A percentile compares a stretch with the other conserved stretches of the same genome.
Conservation (phyloP, 2,329 filamentous ascomycete genomes). For the Orbilia quercus region DNA sequence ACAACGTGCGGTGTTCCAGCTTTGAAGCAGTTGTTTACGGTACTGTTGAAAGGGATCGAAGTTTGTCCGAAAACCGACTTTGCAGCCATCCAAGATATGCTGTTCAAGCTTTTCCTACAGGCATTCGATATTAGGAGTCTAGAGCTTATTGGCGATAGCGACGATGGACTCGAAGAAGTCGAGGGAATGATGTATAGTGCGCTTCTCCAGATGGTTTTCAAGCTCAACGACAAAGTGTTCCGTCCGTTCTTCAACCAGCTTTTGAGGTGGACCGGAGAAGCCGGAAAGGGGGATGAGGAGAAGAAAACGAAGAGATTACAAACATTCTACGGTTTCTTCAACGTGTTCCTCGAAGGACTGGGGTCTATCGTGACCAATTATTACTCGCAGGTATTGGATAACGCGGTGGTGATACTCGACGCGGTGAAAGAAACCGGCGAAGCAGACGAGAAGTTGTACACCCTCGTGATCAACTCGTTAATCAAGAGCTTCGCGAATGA, state of each 20-base stretch:
- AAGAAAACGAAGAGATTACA: slow-evolving; percentile 71
- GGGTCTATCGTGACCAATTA: slow-evolving; percentile 96
- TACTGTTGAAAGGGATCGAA: slow-evolving; percentile 78
- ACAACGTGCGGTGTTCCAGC: slow-evolving; percentile 54
- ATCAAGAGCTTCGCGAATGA: slow-evolving; percentile 84
- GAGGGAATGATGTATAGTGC: slow-evolving; percentile 76
- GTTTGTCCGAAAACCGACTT: slow-evolving; percentile 79
- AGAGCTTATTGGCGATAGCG: slow-evolving; percentile 63
- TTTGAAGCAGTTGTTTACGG: slow-evolving; percentile 74
- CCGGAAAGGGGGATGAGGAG: slow-evolving; percentile 24
- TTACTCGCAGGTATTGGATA: slow-evolving; percentile 83
- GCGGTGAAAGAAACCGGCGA: slow-evolving; percentile 57
- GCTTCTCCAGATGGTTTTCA: slow-evolving; percentile 90
- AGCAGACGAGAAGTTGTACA: slow-evolving; percentile 73
- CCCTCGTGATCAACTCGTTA: slow-evolving; percentile 76
- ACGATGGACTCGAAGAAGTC: slow-evolving; percentile 69
- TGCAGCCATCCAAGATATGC: slow-evolving; percentile 75
- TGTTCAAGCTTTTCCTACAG: slow-evolving; percentile 74
- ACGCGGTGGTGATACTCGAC: slow-evolving; percentile 67
- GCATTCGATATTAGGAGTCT: slow-evolving; percentile 74
- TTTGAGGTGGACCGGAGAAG: slow-evolving; percentile 77
- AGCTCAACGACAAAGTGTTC: slow-evolving; percentile 94
- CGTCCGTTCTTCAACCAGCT: slow-evolving; percentile 87
- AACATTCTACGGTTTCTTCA: slow-evolving; percentile 81
- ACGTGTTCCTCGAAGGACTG: slow-evolving; percentile 82